Conservation (phyloP, 1,284 basidiomycete species). For the Microbotryum silenes-acaulis region DNA sequence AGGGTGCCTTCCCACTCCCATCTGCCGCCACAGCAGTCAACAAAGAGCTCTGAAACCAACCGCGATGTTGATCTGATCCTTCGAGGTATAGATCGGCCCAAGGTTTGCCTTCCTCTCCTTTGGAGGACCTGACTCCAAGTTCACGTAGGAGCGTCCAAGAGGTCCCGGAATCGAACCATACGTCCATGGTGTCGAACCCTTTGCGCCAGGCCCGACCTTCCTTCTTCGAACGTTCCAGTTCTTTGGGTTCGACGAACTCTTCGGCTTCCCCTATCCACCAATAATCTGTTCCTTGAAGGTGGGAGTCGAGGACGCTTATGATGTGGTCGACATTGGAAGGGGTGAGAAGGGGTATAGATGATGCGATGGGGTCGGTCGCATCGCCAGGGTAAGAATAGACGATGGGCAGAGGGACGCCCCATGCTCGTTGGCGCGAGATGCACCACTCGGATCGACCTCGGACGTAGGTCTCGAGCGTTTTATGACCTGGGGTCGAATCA, state of each 20-base stretch:
- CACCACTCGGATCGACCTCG: conserved; percentile 94
- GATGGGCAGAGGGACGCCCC: conserved; percentile 96
- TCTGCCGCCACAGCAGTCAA: conserved; percentile 67
- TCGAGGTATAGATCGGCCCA: conserved; percentile 86
- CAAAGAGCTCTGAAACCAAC: conserved; percentile 97
- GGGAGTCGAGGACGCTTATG: conserved; percentile 56
- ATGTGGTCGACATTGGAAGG: conserved; percentile 67
- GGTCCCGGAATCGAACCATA: conserved; percentile 98
- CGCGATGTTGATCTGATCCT: conserved; percentile 94
- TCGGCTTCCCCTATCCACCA: conserved; percentile 88
- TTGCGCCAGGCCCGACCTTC: conserved; percentile 49
- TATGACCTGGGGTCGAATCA: conserved; percentile 53
- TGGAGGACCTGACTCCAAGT: conserved; percentile 34
- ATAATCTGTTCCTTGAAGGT: conserved; percentile 60
- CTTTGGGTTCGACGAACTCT: conserved; percentile 66
- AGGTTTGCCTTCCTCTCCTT: conserved; percentile 41
- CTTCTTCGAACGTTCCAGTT: conserved; percentile 45
- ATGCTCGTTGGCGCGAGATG: conserved; percentile 93
- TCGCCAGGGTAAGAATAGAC: conserved; percentile 60
- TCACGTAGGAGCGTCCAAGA: conserved; percentile 76
- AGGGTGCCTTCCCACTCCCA: conserved; percentile 51
- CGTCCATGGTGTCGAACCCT: conserved; percentile 92
- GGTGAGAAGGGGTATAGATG: conserved; percentile 53
- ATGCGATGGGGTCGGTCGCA: conserved; percentile 15
- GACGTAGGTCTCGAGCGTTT: conserved; percentile 77